phyloP scores from a whole-genome alignment of 495 filamentous ascomycete genomes.

The Aspergillus cristatus region DNA sequence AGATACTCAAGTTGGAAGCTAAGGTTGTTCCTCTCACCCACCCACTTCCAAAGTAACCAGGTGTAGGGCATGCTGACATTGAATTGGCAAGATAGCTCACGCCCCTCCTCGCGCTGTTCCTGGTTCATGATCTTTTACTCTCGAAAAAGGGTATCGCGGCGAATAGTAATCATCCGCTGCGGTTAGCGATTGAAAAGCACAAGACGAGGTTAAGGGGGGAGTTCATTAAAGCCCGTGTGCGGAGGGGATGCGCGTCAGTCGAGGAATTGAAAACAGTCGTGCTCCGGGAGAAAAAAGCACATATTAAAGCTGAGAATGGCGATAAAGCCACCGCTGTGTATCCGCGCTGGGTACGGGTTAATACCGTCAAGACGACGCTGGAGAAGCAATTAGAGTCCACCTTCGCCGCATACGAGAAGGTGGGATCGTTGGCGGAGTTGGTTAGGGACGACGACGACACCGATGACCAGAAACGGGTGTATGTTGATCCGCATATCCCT shows the following conservation, averaged over 20 bases:
- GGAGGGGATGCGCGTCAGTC: constrained; percentile 55
- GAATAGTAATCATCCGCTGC: constrained; percentile 65
- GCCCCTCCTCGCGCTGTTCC: constrained; percentile 67
- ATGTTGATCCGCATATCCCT: constrained; percentile 69
- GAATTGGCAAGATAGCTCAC: constrained; percentile 55
- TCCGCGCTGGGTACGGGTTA: constrained; percentile 86
- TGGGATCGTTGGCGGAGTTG: constrained; percentile 37
- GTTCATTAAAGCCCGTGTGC: constrained; percentile 67
- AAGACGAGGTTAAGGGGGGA: constrained; percentile 74
- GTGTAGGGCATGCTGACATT: constrained; percentile 28
- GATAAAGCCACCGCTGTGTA: constrained; percentile 27
- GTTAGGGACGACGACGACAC: constrained; percentile 11
- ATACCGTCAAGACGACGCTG: constrained; percentile 62
- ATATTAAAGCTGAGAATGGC: constrained; percentile 12
- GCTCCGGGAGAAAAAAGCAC: constrained; percentile 22
- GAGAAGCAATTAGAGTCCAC: constrained; percentile 60
- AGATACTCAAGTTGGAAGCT: constrained; percentile 61
- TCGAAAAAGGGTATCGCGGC: constrained; percentile 72
- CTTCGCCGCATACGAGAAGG: constrained; percentile 48
- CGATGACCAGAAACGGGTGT: constrained; percentile 27
- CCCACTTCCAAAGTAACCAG: no score
- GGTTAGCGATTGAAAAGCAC: constrained; percentile 64
- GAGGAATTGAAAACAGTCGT: constrained; percentile 53
- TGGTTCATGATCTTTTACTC: constrained; percentile 80
- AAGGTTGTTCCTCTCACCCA: constrained; percentile 51